Evolutionary conservation across 2,329 filamentous ascomycete species (phyloP), one percentile per base, ranked within the genome.

Genomic region (Stagonosporopsis vannaccii): DNA sequence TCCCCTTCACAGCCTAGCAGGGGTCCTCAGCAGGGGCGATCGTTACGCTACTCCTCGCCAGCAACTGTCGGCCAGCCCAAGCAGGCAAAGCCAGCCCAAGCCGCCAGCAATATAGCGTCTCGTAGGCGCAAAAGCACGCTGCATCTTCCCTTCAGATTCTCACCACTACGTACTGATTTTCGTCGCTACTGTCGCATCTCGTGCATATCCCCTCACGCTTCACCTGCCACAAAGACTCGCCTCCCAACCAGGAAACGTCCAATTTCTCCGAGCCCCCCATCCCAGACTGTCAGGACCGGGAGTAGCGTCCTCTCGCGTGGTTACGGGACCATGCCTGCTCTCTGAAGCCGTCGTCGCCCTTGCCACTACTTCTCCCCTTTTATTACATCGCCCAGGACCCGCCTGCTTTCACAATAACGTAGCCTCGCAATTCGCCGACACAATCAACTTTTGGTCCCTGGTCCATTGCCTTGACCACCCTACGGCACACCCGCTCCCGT

Each of bases 311-410:
- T 44, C 58, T 58, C 51, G 58, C 57, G 54, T 55, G 46, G 51
- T 62, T 44, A 53, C 63, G 65, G 66, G 64, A 61, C 59, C 56
- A 69, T 69, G 70, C 66, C 59, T 62, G 65, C 54, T 63, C 49
- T 42, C 65, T 71, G 65, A 69, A 71, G 61, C 66, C 66, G 66
- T 60, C 61, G 56, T 63, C 54, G 52, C 60, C 58, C 57, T 64
- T 67, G 48, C 65, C 61, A 48, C 53, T 51, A 51, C 30, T 51
- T 9, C 37, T 46, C 36, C 48, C 60, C 56, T 63, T 63, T 63
- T 67, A 66, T 62, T 69, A 65, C 61, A 61, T 54, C 62, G 56
- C 63, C 60, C 59, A 61, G 63, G 64, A 60, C 51, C 62, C 58
- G 63, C 59, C 61, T 64, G 62, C 62, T 60, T 59, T 58, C 45